A percentile compares a stretch with the other conserved stretches of the same genome.
Evolutionary conservation across 306 rosid genomes (phyloP).

Genomic region (Castanea crenata): DNA sequence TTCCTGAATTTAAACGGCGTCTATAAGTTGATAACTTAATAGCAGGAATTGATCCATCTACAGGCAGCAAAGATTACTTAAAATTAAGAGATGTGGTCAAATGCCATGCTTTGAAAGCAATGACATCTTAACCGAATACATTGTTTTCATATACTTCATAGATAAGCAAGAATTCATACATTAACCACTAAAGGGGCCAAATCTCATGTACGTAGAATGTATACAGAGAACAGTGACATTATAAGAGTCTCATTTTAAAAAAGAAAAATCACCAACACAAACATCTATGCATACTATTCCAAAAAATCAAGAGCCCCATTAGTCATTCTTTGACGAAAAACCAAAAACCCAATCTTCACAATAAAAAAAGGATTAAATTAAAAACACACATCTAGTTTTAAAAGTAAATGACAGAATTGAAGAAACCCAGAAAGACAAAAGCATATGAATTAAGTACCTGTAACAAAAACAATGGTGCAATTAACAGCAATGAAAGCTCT

Average conservation of each 20-base stretch:
- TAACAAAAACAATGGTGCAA: constrained; percentile 63
- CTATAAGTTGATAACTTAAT: constrained; percentile 70
- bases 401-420: not conserved
- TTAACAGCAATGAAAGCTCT: constrained; percentile 77
- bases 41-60: constrained; percentile 86
- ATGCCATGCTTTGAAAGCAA: constrained; percentile 9
- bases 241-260: not conserved
- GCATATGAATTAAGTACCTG: constrained; percentile 35
- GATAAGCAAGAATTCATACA: not conserved
- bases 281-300: not conserved
- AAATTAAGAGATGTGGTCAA: constrained; percentile 3
- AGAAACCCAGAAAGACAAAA: not conserved
- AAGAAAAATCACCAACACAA: not conserved
- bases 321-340: not conserved
- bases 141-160: not conserved
- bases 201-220: too few species aligned
- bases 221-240: too few species aligned
- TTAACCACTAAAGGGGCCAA: too few species aligned
- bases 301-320: not conserved
- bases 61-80: constrained; percentile 25
- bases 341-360: constrained; percentile 12
- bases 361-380: not conserved
- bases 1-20: constrained; percentile 61
- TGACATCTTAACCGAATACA: constrained; percentile 11
- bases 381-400: not conserved